Conservation (phyloP, 768 basidiomycete genomes). For the Pisolithus microcarpus region DNA sequence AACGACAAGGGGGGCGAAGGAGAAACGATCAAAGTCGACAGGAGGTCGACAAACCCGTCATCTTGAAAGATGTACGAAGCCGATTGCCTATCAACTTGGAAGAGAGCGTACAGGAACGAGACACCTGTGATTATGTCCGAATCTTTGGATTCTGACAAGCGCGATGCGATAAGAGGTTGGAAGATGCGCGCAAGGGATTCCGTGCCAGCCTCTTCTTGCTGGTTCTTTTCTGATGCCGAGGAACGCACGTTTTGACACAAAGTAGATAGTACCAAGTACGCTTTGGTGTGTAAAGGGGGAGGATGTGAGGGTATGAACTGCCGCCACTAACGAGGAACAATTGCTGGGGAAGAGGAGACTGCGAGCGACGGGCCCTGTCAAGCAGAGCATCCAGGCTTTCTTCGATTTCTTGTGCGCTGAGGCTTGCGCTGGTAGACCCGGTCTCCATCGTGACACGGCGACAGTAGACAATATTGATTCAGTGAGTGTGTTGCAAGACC, state of each 20-base stretch:
- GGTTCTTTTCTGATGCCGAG: slow-evolving; percentile 27
- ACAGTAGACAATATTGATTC: too few species aligned
- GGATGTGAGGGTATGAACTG: slow-evolving; percentile 46
- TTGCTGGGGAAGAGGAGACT: slow-evolving; percentile 46
- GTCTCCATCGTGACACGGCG: background rate
- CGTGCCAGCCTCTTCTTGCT: slow-evolving; percentile 35
- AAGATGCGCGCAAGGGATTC: slow-evolving; percentile 45
- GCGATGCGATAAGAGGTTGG: slow-evolving; percentile 39
- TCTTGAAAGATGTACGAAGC: slow-evolving; percentile 59
- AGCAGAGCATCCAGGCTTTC: slow-evolving; percentile 25
- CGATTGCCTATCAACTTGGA: slow-evolving; percentile 71
- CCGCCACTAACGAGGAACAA: slow-evolving; percentile 42
- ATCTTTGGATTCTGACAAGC: slow-evolving; percentile 53
- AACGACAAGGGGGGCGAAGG: slow-evolving; percentile 43
- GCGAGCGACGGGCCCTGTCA: slow-evolving; percentile 27
- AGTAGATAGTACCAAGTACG: slow-evolving; percentile 61
- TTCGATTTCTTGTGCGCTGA: slow-evolving; percentile 6
- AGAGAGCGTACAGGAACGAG: slow-evolving; percentile 68
- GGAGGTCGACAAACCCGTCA: slow-evolving; percentile 55
- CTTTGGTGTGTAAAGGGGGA: slow-evolving; percentile 50
- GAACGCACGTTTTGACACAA: slow-evolving; percentile 55
- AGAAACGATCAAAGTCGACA: slow-evolving; percentile 61
- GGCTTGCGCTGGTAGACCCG: slow-evolving; percentile 1
- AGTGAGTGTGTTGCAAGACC: too few species aligned
- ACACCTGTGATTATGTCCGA: slow-evolving; percentile 44